A percentile compares a stretch with the other conserved stretches of the same genome.
phyloP scores from a whole-genome alignment of 768 basidiomycete genomes.

The Podaxis sp. region DNA sequence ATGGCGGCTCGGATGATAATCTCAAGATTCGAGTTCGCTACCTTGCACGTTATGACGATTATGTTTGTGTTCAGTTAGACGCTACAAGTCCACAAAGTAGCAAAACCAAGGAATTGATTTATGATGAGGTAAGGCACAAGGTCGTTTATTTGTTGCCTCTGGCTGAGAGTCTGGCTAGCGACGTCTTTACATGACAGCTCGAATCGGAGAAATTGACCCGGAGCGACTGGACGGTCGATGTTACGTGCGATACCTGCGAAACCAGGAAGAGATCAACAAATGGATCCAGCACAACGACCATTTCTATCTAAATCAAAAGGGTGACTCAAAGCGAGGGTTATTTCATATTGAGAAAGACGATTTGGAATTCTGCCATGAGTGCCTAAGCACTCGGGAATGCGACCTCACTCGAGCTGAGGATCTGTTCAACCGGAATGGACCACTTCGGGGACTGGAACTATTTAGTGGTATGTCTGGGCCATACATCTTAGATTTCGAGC shows the following conservation, averaged over 20 bases:
- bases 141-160: conserved; percentile 10
- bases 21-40: conserved; percentile 34
- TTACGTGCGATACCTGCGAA: conserved; percentile 39
- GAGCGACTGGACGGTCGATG: conserved; percentile 53
- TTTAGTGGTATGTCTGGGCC: conserved; percentile 52
- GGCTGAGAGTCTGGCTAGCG: conserved; percentile 24
- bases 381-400: conserved; percentile 31
- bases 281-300: conserved; percentile 61
- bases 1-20: conserved; percentile 13
- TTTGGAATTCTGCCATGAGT: conserved; percentile 38
- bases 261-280: conserved; percentile 31
- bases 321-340: conserved; percentile 19
- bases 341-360: conserved; percentile 18
- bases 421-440: conserved; percentile 36
- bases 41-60: conserved; percentile 47
- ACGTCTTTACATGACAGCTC: conserved; percentile 40
- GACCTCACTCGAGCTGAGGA: conserved; percentile 25
- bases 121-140: conserved; percentile 43
- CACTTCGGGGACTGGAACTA: conserved; percentile 60
- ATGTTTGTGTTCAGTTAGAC: conserved; percentile 20
- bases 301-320: conserved; percentile 47
- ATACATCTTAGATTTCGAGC: not conserved
- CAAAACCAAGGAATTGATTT: conserved; percentile 19
- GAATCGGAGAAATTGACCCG: conserved; percentile 27
- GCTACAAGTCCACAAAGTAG: not conserved